Percentiles rank a stretch among this genome's conserved stretches.
Conservation (phyloP, 768 basidiomycete genomes). For the Cystobasidium onofrii region DNA sequence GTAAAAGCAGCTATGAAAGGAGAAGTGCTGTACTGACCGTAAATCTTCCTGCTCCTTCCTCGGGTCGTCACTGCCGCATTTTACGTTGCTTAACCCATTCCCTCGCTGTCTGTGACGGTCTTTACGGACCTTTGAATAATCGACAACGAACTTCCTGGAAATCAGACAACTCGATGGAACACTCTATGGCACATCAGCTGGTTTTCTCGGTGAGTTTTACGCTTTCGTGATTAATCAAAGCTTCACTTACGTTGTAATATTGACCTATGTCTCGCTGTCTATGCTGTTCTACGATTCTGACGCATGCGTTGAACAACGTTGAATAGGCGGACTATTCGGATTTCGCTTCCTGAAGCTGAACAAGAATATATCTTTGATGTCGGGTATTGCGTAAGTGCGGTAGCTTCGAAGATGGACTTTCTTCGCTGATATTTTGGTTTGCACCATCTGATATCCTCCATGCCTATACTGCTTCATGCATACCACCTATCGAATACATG, state of each 20-base stretch:
- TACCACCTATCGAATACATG: not conserved
- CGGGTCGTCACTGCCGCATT: too few relatives aligned
- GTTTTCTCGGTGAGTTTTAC: conserved; percentile 10
- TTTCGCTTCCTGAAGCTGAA: conserved; percentile 29
- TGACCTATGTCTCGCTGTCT: not conserved
- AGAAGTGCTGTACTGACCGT: too few relatives aligned
- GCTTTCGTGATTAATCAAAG: not conserved
- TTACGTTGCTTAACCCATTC: too few relatives aligned
- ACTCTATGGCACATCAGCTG: conserved; percentile 8
- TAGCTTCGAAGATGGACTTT: too few relatives aligned
- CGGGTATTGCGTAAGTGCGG: conserved; percentile 15
- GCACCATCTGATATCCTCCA: too few relatives aligned
- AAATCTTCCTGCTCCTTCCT: too few relatives aligned
- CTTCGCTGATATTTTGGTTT: too few relatives aligned
- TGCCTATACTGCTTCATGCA: not conserved
- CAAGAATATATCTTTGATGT: conserved; percentile 28
- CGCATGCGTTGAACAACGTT: too few relatives aligned
- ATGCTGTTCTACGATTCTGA: too few relatives aligned
- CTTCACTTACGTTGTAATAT: not conserved
- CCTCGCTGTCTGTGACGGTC: too few relatives aligned
- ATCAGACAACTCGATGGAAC: conserved; percentile 14
- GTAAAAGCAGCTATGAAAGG: too few relatives aligned
- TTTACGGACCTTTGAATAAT: too few relatives aligned
- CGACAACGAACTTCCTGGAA: not conserved
- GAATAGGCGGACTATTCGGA: conserved; percentile 19